These are phyloP conservation scores for Pestalotiopsis sp. DNA, from an alignment of 2,329 filamentous ascomycete genomes.

Conservation along the genomic window DNA sequence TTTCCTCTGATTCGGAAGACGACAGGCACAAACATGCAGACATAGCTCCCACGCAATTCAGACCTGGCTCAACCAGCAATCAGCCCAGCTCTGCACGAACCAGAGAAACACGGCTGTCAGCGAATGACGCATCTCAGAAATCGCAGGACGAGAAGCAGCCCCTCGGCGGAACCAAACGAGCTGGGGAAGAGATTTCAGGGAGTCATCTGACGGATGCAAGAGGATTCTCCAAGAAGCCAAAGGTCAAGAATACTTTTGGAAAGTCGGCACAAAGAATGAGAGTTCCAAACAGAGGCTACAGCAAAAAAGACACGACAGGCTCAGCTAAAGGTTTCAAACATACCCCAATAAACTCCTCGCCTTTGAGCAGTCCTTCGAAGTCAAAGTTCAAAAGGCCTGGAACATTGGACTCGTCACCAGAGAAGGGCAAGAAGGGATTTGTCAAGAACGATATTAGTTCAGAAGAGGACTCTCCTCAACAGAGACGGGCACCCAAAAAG, in stretches of 20 bases:
- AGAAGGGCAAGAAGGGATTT: not conserved
- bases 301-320: not conserved
- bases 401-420: not conserved
- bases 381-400: not conserved
- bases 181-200: not conserved
- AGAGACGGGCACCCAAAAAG: not conserved
- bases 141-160: not conserved
- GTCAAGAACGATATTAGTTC: not conserved
- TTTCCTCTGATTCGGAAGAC: slow-evolving; percentile 3
- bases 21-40: slow-evolving; percentile 1
- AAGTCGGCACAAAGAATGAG: slow-evolving; percentile 18
- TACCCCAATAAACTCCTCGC: not conserved
- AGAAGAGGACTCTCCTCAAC: not conserved
- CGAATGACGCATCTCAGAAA: not conserved
- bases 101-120: not conserved
- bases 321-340: not conserved
- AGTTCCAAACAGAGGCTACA: not conserved
- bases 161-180: not conserved
- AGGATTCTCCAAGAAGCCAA: not conserved
- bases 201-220: not conserved
- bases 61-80: not conserved
- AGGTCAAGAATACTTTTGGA: not conserved
- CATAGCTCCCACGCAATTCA: not conserved
- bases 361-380: not conserved
- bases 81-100: not conserved